Evolutionary conservation across 768 basidiomycete genomes (phyloP), one percentile per base, ranked within the genome.

Genomic region (Hypholoma fasciculare): DNA sequence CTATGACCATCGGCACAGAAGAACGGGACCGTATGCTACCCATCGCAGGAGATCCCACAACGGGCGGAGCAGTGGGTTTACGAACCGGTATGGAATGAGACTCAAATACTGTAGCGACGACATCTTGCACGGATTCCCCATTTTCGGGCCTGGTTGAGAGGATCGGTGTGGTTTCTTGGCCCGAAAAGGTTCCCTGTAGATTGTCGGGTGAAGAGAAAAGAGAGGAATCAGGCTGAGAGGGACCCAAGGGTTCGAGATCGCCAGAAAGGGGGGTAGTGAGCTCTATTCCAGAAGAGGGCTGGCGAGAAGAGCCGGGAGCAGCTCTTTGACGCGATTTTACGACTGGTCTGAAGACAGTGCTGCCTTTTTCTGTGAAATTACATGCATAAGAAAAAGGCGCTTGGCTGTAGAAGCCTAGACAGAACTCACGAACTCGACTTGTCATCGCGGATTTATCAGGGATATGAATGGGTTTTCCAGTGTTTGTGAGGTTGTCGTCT

Each of bases 261-360:
- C 30, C 30, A 34, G 30, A 34, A 30, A 46, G 23, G 34, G 54
- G 37, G 20, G 47, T 47, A 34, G 20, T 23, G 43, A 11, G 8
- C 36, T 70, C 69, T 16, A 65, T 52, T 12, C 56, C 54, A 17
- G 65, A 61, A 53, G 72, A 70, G 16, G 66, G 20, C 57, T 77
- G 76, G 57, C 67, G 71, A 61, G 69, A 67, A 47, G 50, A 56
- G 30, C 53, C 61, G 19, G 63, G 62, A 9, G 63, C 61, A 47
- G 73, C 66, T 26, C 86, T 83, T 13, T 79, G 64, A 48, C 87
- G 78, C 8, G 82, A 71, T 66, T 85, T 87, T 13, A 74, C 76
- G 3, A 88, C 78, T n/a, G 89, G 89, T 66, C 80, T 82, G 63
- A 92, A 92, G 54, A 90, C 69, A 5, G 85, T 79, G 7, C 81